phyloP scores from a whole-genome alignment of 1,284 basidiomycete species.

The Trametes versicolor region DNA sequence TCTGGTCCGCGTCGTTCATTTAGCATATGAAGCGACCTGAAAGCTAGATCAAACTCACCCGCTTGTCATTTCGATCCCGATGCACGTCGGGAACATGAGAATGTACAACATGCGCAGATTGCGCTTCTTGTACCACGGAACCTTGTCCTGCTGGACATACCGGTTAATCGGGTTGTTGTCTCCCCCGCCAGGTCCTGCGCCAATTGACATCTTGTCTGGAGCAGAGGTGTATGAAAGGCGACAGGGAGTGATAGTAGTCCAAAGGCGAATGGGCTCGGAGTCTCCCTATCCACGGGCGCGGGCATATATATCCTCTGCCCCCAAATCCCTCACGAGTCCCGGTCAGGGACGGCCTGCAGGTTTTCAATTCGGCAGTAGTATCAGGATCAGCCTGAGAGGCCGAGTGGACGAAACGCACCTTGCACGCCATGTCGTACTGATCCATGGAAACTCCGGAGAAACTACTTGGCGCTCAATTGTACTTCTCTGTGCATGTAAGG shows the following conservation, averaged over 20 bases:
- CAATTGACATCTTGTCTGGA: slow-evolving; percentile 30
- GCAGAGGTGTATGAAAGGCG: not conserved
- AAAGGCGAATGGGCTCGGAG: not conserved
- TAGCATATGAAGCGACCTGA: not conserved
- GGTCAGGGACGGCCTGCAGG: slow-evolving; percentile 7
- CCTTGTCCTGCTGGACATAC: slow-evolving; percentile 56
- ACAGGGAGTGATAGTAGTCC: not conserved
- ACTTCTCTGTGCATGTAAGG: not conserved
- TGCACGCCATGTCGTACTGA: slow-evolving; percentile 22
- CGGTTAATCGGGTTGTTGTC: slow-evolving; percentile 54
- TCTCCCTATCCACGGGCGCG: slow-evolving; percentile 1
- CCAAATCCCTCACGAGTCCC: slow-evolving; percentile 14
- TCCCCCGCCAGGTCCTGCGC: slow-evolving; percentile 20
- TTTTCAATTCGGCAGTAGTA: slow-evolving; percentile 9
- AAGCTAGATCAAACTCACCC: slow-evolving; percentile 50
- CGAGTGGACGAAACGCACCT: slow-evolving; percentile 9
- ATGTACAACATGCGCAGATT: slow-evolving; percentile 61
- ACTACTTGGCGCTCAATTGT: slow-evolving; percentile 18
- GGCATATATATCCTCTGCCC: slow-evolving; percentile 11
- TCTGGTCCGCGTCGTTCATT: slow-evolving; percentile 37
- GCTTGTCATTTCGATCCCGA: slow-evolving; percentile 70
- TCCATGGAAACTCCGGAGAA: slow-evolving; percentile 34
- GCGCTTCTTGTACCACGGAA: slow-evolving; percentile 65
- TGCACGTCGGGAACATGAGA: slow-evolving; percentile 64
- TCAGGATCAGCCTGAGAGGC: not conserved